Conservation (phyloP, 805 yeast species). For the Sugiyamaella qingdaonensis region DNA sequence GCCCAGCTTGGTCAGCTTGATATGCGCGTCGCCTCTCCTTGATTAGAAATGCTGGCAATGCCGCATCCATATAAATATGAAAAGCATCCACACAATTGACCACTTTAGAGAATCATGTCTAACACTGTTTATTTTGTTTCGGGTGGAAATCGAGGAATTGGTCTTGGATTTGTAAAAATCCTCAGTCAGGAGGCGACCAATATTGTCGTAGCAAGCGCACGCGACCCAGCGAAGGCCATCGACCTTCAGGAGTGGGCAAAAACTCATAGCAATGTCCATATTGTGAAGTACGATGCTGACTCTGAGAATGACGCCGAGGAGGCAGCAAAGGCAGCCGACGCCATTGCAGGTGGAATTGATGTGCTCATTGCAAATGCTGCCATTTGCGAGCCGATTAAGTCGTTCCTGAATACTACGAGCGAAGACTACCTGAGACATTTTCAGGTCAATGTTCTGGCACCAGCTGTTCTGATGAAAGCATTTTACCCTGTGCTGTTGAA, state of each 20-base stretch:
- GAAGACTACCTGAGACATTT: background rate
- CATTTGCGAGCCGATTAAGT: background rate
- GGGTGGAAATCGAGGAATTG: constrained; percentile 36
- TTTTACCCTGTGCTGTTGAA: constrained; percentile 2
- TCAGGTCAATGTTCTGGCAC: background rate
- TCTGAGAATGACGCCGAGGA: background rate
- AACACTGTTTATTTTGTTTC: constrained; percentile 29
- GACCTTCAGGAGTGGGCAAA: constrained; percentile 16
- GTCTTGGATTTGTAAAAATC: constrained; percentile 32
- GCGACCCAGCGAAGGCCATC: constrained; percentile 17
- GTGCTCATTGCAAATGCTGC: constrained; percentile 6
- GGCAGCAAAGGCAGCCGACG: background rate
- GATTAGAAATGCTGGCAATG: no score
- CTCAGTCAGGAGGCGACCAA: constrained; percentile 24
- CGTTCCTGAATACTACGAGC: background rate
- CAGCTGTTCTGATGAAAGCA: background rate
- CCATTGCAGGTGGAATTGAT: background rate
- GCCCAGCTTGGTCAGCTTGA: no score
- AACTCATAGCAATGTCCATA: constrained; percentile 21
- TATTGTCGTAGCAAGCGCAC: constrained; percentile 27
- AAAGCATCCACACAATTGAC: no score
- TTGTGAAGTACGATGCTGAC: constrained; percentile 25
- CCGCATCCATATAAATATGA: no score
- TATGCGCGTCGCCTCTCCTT: no score
- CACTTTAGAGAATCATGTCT: background rate